Evolutionary conservation across 2,329 filamentous ascomycete species (phyloP).

Genomic region (Cladosporium halotolerans): DNA sequence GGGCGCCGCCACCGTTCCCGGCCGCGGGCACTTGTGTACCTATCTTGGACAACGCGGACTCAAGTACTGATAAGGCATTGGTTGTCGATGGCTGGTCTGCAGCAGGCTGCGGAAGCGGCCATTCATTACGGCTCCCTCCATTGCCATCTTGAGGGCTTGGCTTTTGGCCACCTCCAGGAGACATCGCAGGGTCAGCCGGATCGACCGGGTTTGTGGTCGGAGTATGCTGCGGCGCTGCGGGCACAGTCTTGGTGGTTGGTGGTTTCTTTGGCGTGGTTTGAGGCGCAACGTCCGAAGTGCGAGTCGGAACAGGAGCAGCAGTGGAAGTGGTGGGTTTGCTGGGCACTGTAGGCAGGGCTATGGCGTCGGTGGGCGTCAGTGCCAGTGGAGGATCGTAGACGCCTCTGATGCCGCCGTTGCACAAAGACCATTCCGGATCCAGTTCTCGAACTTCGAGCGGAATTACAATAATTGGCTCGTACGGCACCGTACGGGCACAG

Average conservation of each 20-base stretch:
- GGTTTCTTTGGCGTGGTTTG: background rate
- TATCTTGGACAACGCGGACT: background rate
- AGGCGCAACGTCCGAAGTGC: background rate
- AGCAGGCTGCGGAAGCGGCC: background rate
- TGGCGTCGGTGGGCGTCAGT: background rate
- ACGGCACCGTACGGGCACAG: slow-evolving; percentile 15
- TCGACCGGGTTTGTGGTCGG: background rate
- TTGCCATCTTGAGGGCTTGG: no score
- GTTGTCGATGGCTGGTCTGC: background rate
- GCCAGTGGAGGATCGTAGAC: slow-evolving; percentile 17
- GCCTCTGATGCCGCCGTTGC: slow-evolving; percentile 16
- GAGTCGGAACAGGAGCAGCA: background rate
- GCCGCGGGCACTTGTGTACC: no score
- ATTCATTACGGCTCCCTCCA: background rate
- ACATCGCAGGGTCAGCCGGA: no score
- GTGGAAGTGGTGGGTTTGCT: background rate
- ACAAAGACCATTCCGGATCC: slow-evolving; percentile 16
- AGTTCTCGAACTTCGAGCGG: slow-evolving; percentile 13
- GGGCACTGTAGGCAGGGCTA: background rate
- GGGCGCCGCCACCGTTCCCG: no score
- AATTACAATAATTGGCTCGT: slow-evolving; percentile 19
- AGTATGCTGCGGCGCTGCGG: no score
- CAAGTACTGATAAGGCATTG: background rate
- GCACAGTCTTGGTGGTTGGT: no score
- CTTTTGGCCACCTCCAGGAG: no score